Conservation (phyloP, 306 rosid genomes). For the Prunus fruticosa region DNA sequence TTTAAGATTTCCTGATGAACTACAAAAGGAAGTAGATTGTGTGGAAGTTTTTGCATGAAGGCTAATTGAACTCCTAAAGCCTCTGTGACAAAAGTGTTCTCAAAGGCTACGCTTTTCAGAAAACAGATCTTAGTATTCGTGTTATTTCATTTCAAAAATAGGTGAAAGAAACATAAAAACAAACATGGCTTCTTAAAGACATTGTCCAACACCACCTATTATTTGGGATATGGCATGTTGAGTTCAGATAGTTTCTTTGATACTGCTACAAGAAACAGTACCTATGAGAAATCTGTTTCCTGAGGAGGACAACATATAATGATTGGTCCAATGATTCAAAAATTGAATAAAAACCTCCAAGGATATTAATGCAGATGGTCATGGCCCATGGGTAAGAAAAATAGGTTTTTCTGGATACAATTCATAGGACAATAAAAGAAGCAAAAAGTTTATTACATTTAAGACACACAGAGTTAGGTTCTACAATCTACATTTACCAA, state of each 20-base stretch:
- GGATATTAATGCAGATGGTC: neutral
- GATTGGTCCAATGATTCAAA: neutral
- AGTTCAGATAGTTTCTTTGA: neutral
- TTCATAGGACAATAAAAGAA: no score
- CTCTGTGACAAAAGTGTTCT: neutral
- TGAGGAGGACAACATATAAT: neutral
- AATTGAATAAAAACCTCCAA: neutral
- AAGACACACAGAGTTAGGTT: no score
- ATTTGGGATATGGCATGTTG: neutral
- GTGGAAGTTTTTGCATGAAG: constrained; percentile 1
- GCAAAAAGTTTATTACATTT: no score
- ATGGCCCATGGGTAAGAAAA: neutral
- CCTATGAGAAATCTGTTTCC: neutral
- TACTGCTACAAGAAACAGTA: neutral
- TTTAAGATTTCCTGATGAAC: neutral
- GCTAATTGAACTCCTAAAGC: neutral
- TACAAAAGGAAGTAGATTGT: neutral
- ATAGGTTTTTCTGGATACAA: no score
- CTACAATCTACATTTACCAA: no score
- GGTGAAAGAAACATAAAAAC: neutral
- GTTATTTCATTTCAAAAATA: neutral
- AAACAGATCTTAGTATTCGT: neutral
- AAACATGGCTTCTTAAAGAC: neutral
- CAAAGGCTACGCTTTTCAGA: neutral
- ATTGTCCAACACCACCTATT: neutral